Evolutionary conservation across 2,329 filamentous ascomycete species (phyloP).

Genomic region (Cryphonectria naterciae): DNA sequence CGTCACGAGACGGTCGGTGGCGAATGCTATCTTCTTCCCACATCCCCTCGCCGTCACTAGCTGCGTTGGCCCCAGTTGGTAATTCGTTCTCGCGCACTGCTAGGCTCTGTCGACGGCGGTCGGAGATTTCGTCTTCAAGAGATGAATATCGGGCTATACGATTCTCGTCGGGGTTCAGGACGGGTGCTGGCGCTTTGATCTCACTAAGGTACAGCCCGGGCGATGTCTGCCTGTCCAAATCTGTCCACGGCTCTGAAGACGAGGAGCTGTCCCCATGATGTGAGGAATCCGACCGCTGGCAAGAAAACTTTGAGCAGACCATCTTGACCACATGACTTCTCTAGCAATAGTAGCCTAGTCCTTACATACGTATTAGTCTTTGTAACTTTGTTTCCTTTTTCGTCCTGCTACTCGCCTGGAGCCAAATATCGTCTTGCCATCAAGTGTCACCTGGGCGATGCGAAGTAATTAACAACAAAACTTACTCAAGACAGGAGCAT

Average conservation of each 20-base stretch:
- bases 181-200: not conserved
- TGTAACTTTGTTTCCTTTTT: not conserved
- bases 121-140: not conserved
- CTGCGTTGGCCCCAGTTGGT: not conserved
- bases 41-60: not conserved
- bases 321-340: not conserved
- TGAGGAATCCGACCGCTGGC: not conserved
- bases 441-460: not conserved
- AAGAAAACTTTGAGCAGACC: not conserved
- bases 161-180: not conserved
- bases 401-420: not conserved
- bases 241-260: not conserved
- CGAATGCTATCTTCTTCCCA: not conserved
- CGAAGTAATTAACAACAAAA: not conserved
- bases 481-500: not conserved
- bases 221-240: not conserved
- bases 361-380: not conserved
- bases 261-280: not conserved
- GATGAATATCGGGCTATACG: not conserved
- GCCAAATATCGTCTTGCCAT: not conserved
- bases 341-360: not conserved
- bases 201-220: not conserved
- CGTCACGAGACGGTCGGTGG: not conserved
- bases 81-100: not conserved
- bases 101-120: not conserved